Evolutionary conservation across 2,329 filamentous ascomycete species (phyloP), one percentile per base, ranked within the genome.

Genomic region (Falciphora oryzae): DNA sequence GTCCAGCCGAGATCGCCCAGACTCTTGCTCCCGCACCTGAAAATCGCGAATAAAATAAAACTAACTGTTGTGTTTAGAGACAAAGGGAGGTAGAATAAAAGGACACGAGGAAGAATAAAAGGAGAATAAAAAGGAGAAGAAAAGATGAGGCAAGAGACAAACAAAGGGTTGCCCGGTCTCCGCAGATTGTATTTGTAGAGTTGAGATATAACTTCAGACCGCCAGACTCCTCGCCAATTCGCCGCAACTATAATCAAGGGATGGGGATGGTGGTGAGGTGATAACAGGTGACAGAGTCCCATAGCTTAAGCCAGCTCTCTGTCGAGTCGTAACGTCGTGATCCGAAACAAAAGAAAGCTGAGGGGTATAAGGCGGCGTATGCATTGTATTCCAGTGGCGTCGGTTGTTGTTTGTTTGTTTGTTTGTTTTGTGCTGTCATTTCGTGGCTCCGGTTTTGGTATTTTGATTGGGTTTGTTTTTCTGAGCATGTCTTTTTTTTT

Each of bases 321-420:
- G 50, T 56, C 31, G 27, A 61, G 57, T 68, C 67, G 64, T 68
- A 68, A 66, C 66, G 57, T 68, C 67, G 50, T 68, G 53, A 65
- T 61, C 27, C 57, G 57, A 63, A 63, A 56, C 62, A 50, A 61
- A 32, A 65, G 62, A 64, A 63, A 62, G 28, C 35, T 50, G 65
- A 50, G 57, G 61, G 31, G 53, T 62, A 63, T 60, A 61, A 38
- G 61, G 62, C 53, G 59, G 38, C 29, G 31, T 35, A 64, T 61
- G 29, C 57, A 59, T 22, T 60, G 56, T 60, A 60, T 31, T 29
- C 28, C 27, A 28, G 44, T 29, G 29, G 44, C 57, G 61, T 16
- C 25, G n/a, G 59, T 31, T 44, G 61, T 35, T 22, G 22, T 35
- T 18, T n/a, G n/a, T n/a, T 25, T 18, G n/a, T 53, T 31, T 28